Base-by-base conservation (phyloP, 2,329 filamentous ascomycete species). In the Epichloe sp. region DNA sequence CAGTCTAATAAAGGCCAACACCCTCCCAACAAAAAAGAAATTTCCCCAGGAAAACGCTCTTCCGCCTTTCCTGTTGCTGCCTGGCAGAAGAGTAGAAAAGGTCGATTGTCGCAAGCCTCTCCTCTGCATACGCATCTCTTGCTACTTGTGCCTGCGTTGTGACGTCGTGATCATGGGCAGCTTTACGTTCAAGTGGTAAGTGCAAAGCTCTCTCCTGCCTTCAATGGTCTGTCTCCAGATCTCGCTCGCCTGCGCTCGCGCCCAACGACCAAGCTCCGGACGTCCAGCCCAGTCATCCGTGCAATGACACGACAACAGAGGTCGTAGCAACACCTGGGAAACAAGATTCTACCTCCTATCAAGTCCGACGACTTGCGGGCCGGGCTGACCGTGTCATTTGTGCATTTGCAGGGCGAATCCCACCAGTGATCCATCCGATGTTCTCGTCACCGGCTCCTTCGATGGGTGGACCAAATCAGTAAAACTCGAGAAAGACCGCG, bases 381-480 rank as follows among this genome's bases (percentile, higher is more conserved):
- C 12, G 26, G 34, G 50, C 54, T 54, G 52, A 57, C 52, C 38
- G 10, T 15, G 31, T 48, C 36, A 48, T 45, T 44, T 42, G 6
- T 19, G 19, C 21, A 34, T 38, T 44, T 63, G 59, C 70, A 96
- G 91, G 91, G 81, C 85, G 65, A 83, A 93, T 67, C 75, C 82
- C 60, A 90, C 86, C 65, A 78, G 83, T 59, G 86, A 94, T 65
- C 91, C 97, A 67, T 91, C 53, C 45, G 51, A 54, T 35, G 41
- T 54, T 34, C 50, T 85, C 69, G 93, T 97, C 60, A 97, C 91
- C 41, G 93, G 93, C 65, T 91, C 87, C 56, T 97, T 97, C 66
- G 91, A 97, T 71, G 79, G 88, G 72, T 98, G 93, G 93, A 78
- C 79, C 59, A 91, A 93, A 76, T 88, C 82, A 52, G 80, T 91